Evolutionary conservation across 345 rosid genomes (phyloP).

Genomic region (Turnera subulata): DNA sequence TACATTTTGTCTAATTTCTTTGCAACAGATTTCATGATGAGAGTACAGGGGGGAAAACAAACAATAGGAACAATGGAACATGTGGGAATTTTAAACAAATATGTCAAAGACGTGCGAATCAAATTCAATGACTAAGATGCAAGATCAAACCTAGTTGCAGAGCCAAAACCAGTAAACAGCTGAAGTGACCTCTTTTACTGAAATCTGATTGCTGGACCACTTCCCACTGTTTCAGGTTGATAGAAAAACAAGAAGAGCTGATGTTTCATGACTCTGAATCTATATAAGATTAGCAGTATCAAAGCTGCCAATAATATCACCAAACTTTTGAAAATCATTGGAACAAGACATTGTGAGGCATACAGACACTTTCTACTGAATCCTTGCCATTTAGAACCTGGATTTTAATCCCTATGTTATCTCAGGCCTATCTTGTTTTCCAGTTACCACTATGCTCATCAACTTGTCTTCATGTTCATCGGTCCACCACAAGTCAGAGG

Average conservation of each 20-base stretch:
- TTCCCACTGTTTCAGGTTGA: conserved; percentile 70
- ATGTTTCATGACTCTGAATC: conserved; percentile 89
- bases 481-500: conserved; percentile 87
- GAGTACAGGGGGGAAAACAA: too few species aligned
- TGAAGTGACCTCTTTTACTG: conserved; percentile 88
- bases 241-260: conserved; percentile 61
- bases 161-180: conserved; percentile 89
- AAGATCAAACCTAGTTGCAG: conserved; percentile 84
- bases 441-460: conserved; percentile 90
- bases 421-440: conserved; percentile 77
- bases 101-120: too few species aligned
- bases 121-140: conserved; percentile 61
- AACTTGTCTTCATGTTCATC: conserved; percentile 84
- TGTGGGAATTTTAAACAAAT: too few species aligned
- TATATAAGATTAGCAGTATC: conserved; percentile 72
- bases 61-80: too few species aligned
- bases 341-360: conserved; percentile 86
- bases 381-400: conserved; percentile 66
- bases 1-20: too few species aligned
- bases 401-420: conserved; percentile 83
- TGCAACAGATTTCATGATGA: too few species aligned
- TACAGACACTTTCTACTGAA: conserved; percentile 70
- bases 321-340: conserved; percentile 93
- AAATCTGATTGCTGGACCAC: conserved; percentile 88
- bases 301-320: conserved; percentile 89